Conservation (phyloP, 164 flowering plant genomes). For the Amborella trichopoda region DNA sequence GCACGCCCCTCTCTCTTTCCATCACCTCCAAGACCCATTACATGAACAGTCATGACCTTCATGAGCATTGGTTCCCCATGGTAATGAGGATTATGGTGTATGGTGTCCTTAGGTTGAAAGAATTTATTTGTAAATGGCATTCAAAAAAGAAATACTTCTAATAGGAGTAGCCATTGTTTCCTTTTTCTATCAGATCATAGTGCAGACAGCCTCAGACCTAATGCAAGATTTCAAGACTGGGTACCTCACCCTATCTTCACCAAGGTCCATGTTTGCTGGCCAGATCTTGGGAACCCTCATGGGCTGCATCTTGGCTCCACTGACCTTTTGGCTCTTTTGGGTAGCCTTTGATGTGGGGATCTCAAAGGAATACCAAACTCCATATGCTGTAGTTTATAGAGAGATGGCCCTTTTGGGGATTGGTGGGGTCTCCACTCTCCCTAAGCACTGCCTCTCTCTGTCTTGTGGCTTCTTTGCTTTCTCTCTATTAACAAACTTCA, state of each 20-base stretch:
- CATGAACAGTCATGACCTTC: no score
- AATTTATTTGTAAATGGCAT: no score
- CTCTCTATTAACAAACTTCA: conserved; percentile 16
- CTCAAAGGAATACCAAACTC: conserved; percentile 24
- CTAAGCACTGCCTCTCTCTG: conserved; percentile 28
- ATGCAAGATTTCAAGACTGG: conserved; percentile 59
- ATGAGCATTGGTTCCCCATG: no score
- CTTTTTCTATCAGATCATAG: no score
- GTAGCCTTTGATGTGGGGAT: conserved; percentile 18
- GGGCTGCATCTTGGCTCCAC: conserved; percentile 35
- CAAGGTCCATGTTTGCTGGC: conserved; percentile 41
- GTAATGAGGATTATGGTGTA: no score
- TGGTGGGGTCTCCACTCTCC: conserved; percentile 27
- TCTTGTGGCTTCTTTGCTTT: conserved; percentile 17
- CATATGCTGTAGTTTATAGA: conserved; percentile 23
- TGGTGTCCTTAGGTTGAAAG: no score
- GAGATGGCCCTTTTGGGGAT: conserved; percentile 33
- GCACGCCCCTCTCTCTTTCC: no score
- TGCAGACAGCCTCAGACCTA: conserved; percentile 44
- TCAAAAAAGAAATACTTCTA: no score
- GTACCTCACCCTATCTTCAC: conserved; percentile 38
- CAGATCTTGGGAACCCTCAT: conserved; percentile 39
- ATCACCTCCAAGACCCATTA: no score
- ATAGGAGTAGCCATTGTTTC: no score
- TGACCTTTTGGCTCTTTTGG: conserved; percentile 40